These are phyloP conservation scores for Trypanosoma platydactyli DNA, from an alignment of 208 protist genomes.

Conservation along the genomic window DNA sequence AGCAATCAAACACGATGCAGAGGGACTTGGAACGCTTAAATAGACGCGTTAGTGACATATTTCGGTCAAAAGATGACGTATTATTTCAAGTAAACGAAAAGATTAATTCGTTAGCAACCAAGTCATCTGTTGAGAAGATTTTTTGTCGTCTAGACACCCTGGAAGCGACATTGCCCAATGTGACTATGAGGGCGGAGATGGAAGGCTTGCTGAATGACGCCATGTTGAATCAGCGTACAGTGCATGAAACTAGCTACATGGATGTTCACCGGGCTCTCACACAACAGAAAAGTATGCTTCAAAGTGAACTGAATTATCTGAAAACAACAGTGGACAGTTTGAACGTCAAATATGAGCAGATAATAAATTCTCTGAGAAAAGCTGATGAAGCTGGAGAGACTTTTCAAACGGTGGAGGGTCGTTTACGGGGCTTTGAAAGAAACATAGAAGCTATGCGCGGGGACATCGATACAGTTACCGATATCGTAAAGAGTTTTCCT, in stretches of 20 bases:
- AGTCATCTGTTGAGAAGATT: not conserved
- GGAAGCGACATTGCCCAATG: constrained; percentile 7
- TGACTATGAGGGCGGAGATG: not conserved
- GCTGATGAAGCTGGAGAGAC: not conserved
- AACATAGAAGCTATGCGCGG: constrained; percentile 3
- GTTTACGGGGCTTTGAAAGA: not conserved
- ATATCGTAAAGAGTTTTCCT: not conserved
- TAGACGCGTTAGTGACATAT: constrained; percentile 11
- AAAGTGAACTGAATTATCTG: constrained; percentile 10
- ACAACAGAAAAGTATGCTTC: constrained; percentile 5
- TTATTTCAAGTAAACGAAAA: constrained; percentile 1
- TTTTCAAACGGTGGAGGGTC: not conserved
- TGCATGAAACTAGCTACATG: not conserved
- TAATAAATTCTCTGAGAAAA: not conserved
- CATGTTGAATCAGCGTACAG: not conserved
- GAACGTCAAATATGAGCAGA: constrained; percentile 8
- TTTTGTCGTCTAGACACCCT: not conserved
- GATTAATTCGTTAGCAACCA: not conserved
- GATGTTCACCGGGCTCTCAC: constrained; percentile 10
- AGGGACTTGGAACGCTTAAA: constrained; percentile 12
- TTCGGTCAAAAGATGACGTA: constrained; percentile 5
- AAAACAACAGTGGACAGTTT: constrained; percentile 8
- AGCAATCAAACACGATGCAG: constrained; percentile 2
- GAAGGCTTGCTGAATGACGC: constrained; percentile 5
- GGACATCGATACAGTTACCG: not conserved